phyloP scores from a whole-genome alignment of 1,139 yeast genomes.

The Debaryomycetaceae sp. region DNA sequence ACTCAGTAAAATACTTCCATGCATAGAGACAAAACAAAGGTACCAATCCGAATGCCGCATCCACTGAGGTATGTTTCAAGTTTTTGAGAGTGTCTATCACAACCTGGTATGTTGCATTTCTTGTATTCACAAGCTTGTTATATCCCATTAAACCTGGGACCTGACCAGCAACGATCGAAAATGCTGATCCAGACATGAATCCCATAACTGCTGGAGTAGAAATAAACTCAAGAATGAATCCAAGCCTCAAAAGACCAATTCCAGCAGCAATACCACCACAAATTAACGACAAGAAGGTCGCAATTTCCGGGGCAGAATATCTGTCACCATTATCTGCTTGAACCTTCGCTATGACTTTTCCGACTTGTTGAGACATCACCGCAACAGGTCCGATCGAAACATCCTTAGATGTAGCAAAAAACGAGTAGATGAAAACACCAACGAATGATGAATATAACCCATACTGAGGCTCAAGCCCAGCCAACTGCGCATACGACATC shows the following conservation, averaged over 20 bases:
- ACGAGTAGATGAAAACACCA: constrained; percentile 84
- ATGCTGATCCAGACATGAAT: constrained; percentile 93
- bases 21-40: constrained; percentile 64
- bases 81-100: constrained; percentile 71
- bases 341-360: constrained; percentile 71
- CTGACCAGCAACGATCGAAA: constrained; percentile 78
- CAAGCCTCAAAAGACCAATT: constrained; percentile 77
- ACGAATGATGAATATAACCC: constrained; percentile 91
- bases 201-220: constrained; percentile 93
- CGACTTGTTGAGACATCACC: constrained; percentile 86
- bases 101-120: constrained; percentile 66
- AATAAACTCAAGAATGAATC: constrained; percentile 84
- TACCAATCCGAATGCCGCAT: constrained; percentile 88
- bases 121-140: constrained; percentile 61
- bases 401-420: constrained; percentile 94
- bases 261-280: constrained; percentile 86
- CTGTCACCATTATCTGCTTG: constrained; percentile 35
- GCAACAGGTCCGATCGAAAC: constrained; percentile 97
- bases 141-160: constrained; percentile 86
- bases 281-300: constrained; percentile 72
- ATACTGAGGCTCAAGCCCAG: constrained; percentile 75
- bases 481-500: constrained; percentile 91
- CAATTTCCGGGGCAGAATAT: constrained; percentile 63
- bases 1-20: constrained; percentile 59
- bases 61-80: constrained; percentile 61